Conservation (phyloP, 352 stramenopile genomes). For the Thalassiosira hispida region DNA sequence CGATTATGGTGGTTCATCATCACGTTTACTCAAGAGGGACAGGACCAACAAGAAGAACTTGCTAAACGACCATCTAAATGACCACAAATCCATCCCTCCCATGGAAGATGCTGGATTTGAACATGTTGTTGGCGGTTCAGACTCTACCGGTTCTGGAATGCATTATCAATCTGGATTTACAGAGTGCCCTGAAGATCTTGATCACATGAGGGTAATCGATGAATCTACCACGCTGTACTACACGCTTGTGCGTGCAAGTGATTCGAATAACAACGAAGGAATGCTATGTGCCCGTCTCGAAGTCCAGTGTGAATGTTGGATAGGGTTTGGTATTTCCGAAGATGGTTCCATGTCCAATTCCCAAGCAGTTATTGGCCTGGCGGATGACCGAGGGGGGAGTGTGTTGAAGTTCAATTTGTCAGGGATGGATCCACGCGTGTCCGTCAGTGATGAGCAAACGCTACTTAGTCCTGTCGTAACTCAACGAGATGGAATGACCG, state of each 20-base stretch:
- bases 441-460: slow-evolving; percentile 24
- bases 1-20: not conserved
- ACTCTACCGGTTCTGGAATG: no score
- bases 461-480: slow-evolving; percentile 8
- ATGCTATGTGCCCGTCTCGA: slow-evolving; percentile 27
- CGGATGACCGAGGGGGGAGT: not conserved
- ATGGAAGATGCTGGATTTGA: not conserved
- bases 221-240: slow-evolving; percentile 6
- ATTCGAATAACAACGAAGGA: slow-evolving; percentile 13
- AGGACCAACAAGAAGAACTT: not conserved
- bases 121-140: no score
- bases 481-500: slow-evolving; percentile 7
- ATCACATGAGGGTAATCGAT: slow-evolving; percentile 9
- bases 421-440: not conserved
- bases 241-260: slow-evolving; percentile 7
- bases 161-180: no score
- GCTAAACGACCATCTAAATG: not conserved
- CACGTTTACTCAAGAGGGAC: not conserved
- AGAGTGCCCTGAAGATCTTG: slow-evolving; percentile 16
- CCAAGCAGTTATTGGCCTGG: slow-evolving; percentile 30
- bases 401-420: slow-evolving; percentile 32
- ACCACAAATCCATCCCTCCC: not conserved
- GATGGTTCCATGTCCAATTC: slow-evolving; percentile 27
- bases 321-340: slow-evolving; percentile 22
- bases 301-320: slow-evolving; percentile 11